Conservation (phyloP, 225 moss, liverwort and hornwort genomes). For the Straminergon stramineum region DNA sequence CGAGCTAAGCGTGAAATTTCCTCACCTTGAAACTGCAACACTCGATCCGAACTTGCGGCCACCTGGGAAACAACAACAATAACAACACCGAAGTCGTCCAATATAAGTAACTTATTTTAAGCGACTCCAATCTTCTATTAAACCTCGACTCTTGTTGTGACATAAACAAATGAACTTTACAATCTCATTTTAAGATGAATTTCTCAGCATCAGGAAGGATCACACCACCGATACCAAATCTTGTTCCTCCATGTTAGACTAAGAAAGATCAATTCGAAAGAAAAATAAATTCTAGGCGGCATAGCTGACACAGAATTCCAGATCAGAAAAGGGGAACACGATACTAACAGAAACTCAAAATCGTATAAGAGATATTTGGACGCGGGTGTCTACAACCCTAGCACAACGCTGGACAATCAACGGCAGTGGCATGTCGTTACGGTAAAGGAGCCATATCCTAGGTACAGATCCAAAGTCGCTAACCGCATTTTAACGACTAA, state of each 20-base stretch:
- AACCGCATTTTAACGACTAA: neutral
- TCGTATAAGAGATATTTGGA: neutral
- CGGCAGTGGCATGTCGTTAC: neutral
- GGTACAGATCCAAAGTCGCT: neutral
- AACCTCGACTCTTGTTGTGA: neutral
- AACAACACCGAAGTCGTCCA: neutral
- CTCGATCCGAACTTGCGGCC: constrained; percentile 53
- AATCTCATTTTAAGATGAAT: neutral
- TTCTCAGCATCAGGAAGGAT: neutral
- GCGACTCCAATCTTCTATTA: neutral
- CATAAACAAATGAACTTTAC: neutral
- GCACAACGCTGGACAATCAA: neutral
- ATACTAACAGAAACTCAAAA: neutral
- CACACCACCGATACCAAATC: neutral
- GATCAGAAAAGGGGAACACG: neutral
- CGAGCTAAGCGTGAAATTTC: neutral
- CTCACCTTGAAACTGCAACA: neutral
- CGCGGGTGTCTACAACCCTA: neutral
- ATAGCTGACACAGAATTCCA: neutral
- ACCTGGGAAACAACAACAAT: constrained; percentile 36
- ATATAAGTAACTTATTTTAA: neutral
- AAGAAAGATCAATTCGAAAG: neutral
- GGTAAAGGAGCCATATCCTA: neutral
- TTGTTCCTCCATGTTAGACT: neutral
- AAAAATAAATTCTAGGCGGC: neutral